Evolutionary conservation across 2,329 filamentous ascomycete species (phyloP).

Genomic region (Aspergillus fructus): DNA sequence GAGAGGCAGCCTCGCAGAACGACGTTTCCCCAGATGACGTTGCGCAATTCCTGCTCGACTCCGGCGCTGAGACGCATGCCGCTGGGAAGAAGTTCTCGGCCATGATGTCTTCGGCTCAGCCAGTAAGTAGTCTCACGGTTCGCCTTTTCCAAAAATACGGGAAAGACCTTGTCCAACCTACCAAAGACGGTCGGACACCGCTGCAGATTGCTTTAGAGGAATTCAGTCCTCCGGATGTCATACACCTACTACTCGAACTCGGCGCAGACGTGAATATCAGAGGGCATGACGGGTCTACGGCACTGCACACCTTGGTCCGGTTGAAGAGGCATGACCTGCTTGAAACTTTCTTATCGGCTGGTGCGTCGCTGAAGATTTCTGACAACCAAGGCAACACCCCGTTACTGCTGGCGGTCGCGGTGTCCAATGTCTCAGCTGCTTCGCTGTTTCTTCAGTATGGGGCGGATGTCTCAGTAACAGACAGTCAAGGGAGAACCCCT

Average conservation of each 20-base stretch:
- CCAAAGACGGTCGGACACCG: not conserved
- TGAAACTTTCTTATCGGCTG: not conserved
- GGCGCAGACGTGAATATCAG: not conserved
- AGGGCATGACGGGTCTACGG: not conserved
- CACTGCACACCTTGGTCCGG: not conserved
- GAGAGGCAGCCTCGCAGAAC: not conserved
- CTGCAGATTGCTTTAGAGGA: not conserved
- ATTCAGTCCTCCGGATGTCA: slow-evolving; percentile 2
- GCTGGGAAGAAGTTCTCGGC: not conserved
- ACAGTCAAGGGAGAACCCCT: not conserved
- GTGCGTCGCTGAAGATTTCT: not conserved
- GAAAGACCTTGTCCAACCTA: not conserved
- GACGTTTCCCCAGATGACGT: not conserved
- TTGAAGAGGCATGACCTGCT: not conserved
- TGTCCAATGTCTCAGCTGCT: not conserved
- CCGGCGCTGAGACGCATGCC: not conserved
- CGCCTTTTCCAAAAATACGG: not conserved
- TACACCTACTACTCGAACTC: not conserved
- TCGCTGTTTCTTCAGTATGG: not conserved
- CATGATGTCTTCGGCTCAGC: not conserved
- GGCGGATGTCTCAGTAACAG: not conserved
- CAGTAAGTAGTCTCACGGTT: not conserved
- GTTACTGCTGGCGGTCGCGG: not conserved
- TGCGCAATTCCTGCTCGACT: not conserved
- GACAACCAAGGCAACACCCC: not conserved